Conservation (phyloP, 2,329 filamentous ascomycete genomes). For the Chaetomium sp. region DNA sequence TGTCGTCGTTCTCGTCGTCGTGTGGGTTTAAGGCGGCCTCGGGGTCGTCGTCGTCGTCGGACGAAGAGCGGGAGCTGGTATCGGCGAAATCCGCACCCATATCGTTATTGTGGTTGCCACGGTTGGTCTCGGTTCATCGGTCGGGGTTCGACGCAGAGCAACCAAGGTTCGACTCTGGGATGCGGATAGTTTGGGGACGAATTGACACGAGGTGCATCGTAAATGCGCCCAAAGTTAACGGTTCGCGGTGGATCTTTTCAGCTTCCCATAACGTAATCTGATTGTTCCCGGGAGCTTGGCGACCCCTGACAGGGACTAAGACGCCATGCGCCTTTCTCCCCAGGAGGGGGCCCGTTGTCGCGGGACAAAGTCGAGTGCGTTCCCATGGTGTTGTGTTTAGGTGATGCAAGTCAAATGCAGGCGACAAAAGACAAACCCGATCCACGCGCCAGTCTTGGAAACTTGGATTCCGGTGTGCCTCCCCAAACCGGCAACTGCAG, state of each 20-base stretch:
- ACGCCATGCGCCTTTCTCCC: not conserved
- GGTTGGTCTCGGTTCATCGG: conserved; percentile 20
- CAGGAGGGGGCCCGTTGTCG: not conserved
- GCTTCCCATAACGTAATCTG: conserved; percentile 31
- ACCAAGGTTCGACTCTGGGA: not conserved
- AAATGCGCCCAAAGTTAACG: not conserved
- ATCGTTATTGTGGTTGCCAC: conserved; percentile 18
- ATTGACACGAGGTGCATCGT: not conserved
- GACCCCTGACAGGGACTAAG: conserved; percentile 22
- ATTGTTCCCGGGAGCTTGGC: conserved; percentile 26
- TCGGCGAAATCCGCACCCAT: conserved; percentile 24
- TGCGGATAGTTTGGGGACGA: not conserved
- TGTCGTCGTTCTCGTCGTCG: conserved; percentile 27
- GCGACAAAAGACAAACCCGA: not conserved
- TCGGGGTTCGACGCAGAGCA: not conserved
- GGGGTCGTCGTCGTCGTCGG: conserved; percentile 29
- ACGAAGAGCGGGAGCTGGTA: conserved; percentile 23
- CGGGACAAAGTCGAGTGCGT: not conserved
- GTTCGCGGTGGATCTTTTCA: conserved; percentile 19
- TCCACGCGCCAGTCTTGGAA: not conserved
- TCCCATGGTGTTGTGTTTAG: not conserved
- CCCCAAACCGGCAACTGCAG: conserved; percentile 3
- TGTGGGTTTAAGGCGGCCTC: conserved; percentile 29
- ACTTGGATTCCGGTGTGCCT: not conserved
- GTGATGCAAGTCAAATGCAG: not conserved